These are phyloP conservation scores for Cydonia oblonga DNA, from an alignment of 331 rosid genomes.

Conservation along the genomic window DNA sequence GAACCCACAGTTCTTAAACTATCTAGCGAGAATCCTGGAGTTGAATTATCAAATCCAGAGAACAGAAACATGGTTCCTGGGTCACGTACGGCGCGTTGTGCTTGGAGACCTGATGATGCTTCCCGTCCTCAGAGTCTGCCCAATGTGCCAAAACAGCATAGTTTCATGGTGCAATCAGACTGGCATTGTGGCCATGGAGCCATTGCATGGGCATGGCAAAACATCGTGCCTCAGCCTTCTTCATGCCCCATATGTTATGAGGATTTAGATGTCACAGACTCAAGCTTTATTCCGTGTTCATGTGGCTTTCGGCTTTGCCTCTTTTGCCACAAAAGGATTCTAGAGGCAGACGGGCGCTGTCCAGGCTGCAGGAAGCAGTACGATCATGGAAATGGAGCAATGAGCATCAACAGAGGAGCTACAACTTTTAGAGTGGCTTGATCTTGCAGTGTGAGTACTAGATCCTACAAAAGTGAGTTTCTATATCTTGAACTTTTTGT, in stretches of 20 bases:
- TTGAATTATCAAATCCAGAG: conserved; percentile 11
- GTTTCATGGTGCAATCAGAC: conserved; percentile 21
- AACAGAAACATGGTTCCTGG: conserved; percentile 1
- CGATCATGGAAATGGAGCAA: conserved; percentile 25
- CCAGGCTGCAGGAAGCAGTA: conserved; percentile 55
- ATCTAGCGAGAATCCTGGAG: conserved; percentile 1
- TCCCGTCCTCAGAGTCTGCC: conserved; percentile 47
- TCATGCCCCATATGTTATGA: conserved; percentile 58
- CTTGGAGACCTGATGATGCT: conserved; percentile 48
- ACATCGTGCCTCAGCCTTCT: conserved; percentile 30
- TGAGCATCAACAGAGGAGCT: conserved; percentile 20
- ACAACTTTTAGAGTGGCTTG: conserved; percentile 28
- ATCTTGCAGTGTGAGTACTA: conserved; percentile 24
- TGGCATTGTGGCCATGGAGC: conserved; percentile 26
- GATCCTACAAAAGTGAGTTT: conserved; percentile 14
- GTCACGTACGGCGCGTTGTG: conserved; percentile 16
- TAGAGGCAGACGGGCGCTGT: conserved; percentile 47
- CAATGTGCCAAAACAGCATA: conserved; percentile 26
- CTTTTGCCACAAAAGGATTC: conserved; percentile 55
- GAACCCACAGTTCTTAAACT: not conserved
- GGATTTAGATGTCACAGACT: conserved; percentile 52
- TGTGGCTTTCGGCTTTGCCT: conserved; percentile 57
- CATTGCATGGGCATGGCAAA: conserved; percentile 38
- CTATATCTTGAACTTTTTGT: conserved; percentile 7
- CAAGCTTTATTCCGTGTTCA: conserved; percentile 44